Evolutionary conservation across 768 basidiomycete genomes (phyloP).

Genomic region (Phylloporus arenicola): DNA sequence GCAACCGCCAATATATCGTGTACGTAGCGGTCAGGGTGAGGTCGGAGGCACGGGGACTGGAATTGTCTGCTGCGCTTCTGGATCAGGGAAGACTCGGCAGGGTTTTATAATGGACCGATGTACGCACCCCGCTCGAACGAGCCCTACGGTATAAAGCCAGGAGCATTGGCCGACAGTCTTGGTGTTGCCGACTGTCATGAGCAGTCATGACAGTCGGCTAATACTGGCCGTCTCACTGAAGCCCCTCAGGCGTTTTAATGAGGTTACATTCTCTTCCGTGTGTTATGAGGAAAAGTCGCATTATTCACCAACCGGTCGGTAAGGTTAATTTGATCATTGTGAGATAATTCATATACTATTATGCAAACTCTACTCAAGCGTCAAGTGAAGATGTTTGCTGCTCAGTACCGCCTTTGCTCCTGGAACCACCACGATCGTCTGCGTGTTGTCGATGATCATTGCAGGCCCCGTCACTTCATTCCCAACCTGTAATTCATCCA

Average conservation of each 20-base stretch:
- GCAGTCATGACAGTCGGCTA: too few species aligned
- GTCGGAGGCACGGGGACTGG: conserved; percentile 1
- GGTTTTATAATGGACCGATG: conserved; percentile 6
- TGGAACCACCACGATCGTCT: conserved; percentile 87
- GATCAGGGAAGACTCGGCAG: conserved; percentile 15
- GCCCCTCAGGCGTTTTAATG: neutral
- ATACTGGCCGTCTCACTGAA: too few species aligned
- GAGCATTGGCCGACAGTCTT: too few species aligned
- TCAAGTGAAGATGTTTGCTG: conserved; percentile 61
- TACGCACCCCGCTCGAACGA: neutral
- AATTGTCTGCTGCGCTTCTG: conserved; percentile 2
- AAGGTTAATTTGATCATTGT: neutral
- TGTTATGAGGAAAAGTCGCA: neutral
- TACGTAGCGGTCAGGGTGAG: conserved; percentile 12
- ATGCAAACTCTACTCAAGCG: conserved; percentile 30
- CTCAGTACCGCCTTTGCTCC: conserved; percentile 61
- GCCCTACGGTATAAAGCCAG: neutral
- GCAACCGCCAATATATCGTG: conserved; percentile 18
- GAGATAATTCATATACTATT: neutral
- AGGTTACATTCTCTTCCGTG: neutral
- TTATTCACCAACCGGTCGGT: neutral
- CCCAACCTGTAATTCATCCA: conserved; percentile 62
- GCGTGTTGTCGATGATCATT: conserved; percentile 92
- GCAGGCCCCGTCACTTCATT: conserved; percentile 79
- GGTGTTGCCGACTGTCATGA: too few species aligned